Evolutionary conservation across 306 rosid genomes (phyloP), one percentile per base, ranked within the genome.

Genomic region (Phaseolus lunatus): DNA sequence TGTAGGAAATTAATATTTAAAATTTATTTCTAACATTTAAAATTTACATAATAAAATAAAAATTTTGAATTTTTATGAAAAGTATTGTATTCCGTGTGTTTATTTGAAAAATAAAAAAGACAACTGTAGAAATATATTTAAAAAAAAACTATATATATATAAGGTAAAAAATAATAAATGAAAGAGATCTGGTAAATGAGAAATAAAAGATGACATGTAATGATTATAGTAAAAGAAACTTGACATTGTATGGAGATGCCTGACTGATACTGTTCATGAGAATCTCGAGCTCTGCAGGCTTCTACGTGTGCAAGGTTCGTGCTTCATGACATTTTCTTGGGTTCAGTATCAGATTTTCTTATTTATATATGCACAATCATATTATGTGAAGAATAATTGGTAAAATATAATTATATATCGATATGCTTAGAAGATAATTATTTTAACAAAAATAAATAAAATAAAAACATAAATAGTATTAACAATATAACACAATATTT

Each of bases 271-370:
- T 31, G 68, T 5, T 8, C 9, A 0, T 7, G 16, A 13, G 45
- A 61, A 61, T 61, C 56, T 22, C 29, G 0, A 9, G 7, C 18
- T 15, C 14, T 4, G 13, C 19, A 29, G 45, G 47, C 47, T 29
- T 48, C 22, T 49, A 48, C 11, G 18, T 29, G 27, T n/a, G 45
- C 61, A 50, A 49, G 26, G 5, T 47, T 23, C 29, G 13, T 74
- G 63, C 83, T 44, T 53, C 35, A 49, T 47, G 47, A 31, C 43
- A 26, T 22, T 16, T 45, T 74, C 67, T 71, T 27, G 72, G 73
- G 35, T 37, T 18, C 41, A 9, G 24, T 24, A 33, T 18, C 59
- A 49, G 13, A 31, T 59, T 37, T 7, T 2, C 6, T n/a, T 2
- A 5, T 49, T 39, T 9, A 39, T 39, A 9, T 5, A 41, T 10